Base-by-base conservation (phyloP, 2,329 filamentous ascomycete genomes). In the Talaromyces amestolkiae region DNA sequence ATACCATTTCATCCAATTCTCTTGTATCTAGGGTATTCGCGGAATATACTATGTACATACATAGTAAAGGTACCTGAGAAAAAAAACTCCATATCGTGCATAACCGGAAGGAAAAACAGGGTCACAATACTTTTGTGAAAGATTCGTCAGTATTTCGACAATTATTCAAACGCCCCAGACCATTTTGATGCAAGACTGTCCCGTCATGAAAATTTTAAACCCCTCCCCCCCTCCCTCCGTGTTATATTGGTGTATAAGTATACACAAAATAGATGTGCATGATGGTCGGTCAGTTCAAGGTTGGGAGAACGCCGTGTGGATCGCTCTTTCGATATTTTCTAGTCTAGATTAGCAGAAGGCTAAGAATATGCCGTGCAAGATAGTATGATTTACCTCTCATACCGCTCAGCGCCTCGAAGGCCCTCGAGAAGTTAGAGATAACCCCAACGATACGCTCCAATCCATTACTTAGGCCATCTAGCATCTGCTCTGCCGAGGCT, bases 251-350 rank as follows among this genome's bases (percentile, higher is more conserved):
- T 22, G 22, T 37, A 53, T 11, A 17, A 24, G 45, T 31, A 31
- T 31, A 53, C 37, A 56, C 7, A 24, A 39, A 24, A n/a, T 6
- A 39, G 11, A 24, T 37, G n/a, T 22, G 15, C 31, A 10, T 22
- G 10, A 37, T 37, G 1, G 1, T 15, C 10, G 31, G 53, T 56
- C 62, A 17, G 9, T 19, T 62, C 43, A 73, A 13, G 56, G 65
- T 66, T 74, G 75, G 33, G 75, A 70, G 65, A 80, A 80, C 64
- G 78, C 78, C 62, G 77, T 78, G 45, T 78, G 72, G 69, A 76
- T 79, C 72, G 78, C 78, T 64, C 77, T 76, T 70, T 77, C 75
- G 54, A 80, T 79, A 71, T 79, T 78, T 67, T 80, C 78, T 80
- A 66, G 10, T 19, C 9, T 22, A 39, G 22, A 13, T 58, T 37